Evolutionary conservation across 2,329 filamentous ascomycete genomes (phyloP), one percentile per base, ranked within the genome.

Genomic region (Phialophora chinensis): DNA sequence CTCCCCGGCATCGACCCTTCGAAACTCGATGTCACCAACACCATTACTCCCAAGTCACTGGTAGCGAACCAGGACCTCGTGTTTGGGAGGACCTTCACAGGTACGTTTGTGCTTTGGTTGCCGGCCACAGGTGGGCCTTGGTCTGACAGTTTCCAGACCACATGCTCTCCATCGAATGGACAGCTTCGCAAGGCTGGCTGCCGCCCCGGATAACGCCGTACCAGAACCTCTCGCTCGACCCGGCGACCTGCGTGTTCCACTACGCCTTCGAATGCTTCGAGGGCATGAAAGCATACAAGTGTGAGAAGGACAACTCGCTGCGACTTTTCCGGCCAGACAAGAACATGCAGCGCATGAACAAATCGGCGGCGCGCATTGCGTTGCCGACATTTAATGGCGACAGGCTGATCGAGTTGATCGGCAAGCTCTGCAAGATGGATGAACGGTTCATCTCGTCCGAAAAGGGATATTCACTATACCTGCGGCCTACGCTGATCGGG

Each of bases 201-300:
- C 81, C 88, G 14, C 92, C 94, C 65, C 85, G 87, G 71, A 98
- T 99, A 77, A 89, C 87, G 20, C 95, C 95, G 23, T 98, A 98
- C 84, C 93, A 97, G 81, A 97, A 97, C 82, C 91, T 99, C 73
- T 94, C 91, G 54, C 90, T 99, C 74, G 95, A 98, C 79, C 95
- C 95, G 29, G 92, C 95, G 52, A 95, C 92, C 38, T 98, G 93
- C 82, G 95, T 98, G 69, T 94, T 99, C 82, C 95, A 99, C 86
- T 99, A 99, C 81, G 95, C 92, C 57, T 98, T 98, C 77, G 92
- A 96, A 80, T 95, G 91, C 79, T 99, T 99, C 80, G 95, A 99
- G 84, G 95, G 95, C 73, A 97, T 98, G 93, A 99, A 99, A 84
- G 95, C 95, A 67, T 99, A 99, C 86, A 96, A 94, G 80, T 69